A percentile compares a stretch with the other conserved stretches of the same genome.
phyloP scores from a whole-genome alignment of 495 filamentous ascomycete genomes.

The Lentithecium fluviatile region DNA sequence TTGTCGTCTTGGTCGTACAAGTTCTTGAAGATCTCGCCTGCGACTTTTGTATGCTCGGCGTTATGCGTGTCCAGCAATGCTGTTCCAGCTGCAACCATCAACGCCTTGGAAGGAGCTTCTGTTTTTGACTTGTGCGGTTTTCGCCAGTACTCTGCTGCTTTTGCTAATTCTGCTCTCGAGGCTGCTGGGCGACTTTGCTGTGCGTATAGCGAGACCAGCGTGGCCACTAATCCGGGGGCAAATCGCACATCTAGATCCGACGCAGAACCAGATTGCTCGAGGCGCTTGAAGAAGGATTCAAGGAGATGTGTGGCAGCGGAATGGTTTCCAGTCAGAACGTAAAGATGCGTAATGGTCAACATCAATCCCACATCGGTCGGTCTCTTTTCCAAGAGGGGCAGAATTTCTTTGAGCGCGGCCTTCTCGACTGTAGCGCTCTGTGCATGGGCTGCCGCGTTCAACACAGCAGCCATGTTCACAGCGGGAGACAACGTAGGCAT shows the following conservation, averaged over 20 bases:
- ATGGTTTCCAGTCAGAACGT: slow-evolving; percentile 71
- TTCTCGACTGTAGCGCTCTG: slow-evolving; percentile 59
- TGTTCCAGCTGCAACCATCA: slow-evolving; percentile 76
- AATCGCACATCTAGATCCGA: slow-evolving; percentile 68
- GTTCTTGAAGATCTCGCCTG: slow-evolving; percentile 70
- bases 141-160: slow-evolving; percentile 81
- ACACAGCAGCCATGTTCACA: slow-evolving; percentile 65
- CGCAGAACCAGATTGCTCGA: slow-evolving; percentile 65
- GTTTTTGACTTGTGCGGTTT: slow-evolving; percentile 40
- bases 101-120: slow-evolving; percentile 45
- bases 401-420: slow-evolving; percentile 68
- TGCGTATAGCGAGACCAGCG: slow-evolving; percentile 77
- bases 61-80: slow-evolving; percentile 74
- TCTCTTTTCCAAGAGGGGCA: slow-evolving; percentile 70
- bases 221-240: slow-evolving; percentile 81
- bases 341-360: slow-evolving; percentile 81
- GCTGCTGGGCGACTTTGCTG: slow-evolving; percentile 73
- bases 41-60: slow-evolving; percentile 61
- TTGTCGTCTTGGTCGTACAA: slow-evolving; percentile 61
- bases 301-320: slow-evolving; percentile 72
- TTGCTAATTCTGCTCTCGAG: slow-evolving; percentile 68
- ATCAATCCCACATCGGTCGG: slow-evolving; percentile 82
- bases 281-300: slow-evolving; percentile 67
- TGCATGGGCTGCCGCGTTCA: slow-evolving; percentile 77
- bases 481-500: slow-evolving; percentile 57